These are phyloP conservation scores for Cordia subcordata DNA, from an alignment of 257 asterid genomes.

Conservation along the genomic window DNA sequence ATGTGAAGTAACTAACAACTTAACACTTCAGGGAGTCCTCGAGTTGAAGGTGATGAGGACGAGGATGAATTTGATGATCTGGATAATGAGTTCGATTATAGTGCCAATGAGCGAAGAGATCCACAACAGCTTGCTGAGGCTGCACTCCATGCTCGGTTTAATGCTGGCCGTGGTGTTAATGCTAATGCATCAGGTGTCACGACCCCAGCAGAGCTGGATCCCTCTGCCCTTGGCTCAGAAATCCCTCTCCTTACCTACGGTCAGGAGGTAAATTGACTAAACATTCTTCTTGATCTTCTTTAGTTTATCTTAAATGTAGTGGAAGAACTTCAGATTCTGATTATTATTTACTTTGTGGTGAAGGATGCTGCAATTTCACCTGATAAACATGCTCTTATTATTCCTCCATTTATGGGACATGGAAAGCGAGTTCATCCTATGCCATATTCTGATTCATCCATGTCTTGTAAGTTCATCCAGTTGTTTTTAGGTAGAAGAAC, in stretches of 20 bases:
- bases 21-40: slow-evolving; percentile 64
- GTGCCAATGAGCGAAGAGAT: no score
- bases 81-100: slow-evolving; percentile 78
- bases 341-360: slow-evolving; percentile 14
- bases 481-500: background rate
- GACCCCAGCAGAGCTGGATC: slow-evolving; percentile 59
- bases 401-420: slow-evolving; percentile 71
- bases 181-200: slow-evolving; percentile 49
- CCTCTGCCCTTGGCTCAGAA: slow-evolving; percentile 57
- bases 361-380: slow-evolving; percentile 96
- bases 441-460: slow-evolving; percentile 66
- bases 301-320: background rate
- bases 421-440: slow-evolving; percentile 79
- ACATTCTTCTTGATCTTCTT: slow-evolving; percentile 10
- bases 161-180: slow-evolving; percentile 41
- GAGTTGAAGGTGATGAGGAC: slow-evolving; percentile 97
- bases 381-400: slow-evolving; percentile 86
- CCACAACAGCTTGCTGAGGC: slow-evolving; percentile 53
- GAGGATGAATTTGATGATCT: slow-evolving; percentile 94
- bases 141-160: slow-evolving; percentile 43
- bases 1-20: slow-evolving; percentile 5
- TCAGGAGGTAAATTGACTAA: slow-evolving; percentile 59
- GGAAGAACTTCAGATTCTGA: slow-evolving; percentile 8
- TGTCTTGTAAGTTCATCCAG: slow-evolving; percentile 46
- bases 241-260: slow-evolving; percentile 95